These are phyloP conservation scores for Euphorbia tirucalli DNA, from an alignment of 345 rosid species.

Conservation along the genomic window DNA sequence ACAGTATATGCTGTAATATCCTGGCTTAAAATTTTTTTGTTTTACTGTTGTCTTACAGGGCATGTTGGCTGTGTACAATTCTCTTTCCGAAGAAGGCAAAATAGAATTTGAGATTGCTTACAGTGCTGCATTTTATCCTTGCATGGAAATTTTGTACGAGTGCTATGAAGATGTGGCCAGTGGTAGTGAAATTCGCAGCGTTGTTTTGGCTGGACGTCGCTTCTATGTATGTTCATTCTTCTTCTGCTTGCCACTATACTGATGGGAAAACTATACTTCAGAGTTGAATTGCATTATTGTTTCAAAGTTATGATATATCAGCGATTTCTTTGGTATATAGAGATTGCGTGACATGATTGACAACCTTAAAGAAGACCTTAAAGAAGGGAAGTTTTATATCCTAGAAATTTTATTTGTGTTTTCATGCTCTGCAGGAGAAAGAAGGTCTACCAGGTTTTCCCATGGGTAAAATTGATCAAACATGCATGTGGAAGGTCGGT, in stretches of 20 bases:
- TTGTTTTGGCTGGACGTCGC: conserved; percentile 93
- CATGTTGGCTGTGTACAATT: conserved; percentile 82
- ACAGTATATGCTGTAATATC: neutral
- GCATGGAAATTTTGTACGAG: conserved; percentile 87
- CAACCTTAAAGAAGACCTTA: too few relatives aligned
- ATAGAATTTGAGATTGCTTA: conserved; percentile 73
- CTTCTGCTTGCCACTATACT: neutral
- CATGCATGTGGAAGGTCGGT: conserved; percentile 97
- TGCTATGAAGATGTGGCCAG: conserved; percentile 87
- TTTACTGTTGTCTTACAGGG: conserved; percentile 44
- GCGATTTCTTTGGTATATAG: too few relatives aligned
- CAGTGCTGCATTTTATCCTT: conserved; percentile 79
- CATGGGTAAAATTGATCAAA: conserved; percentile 94
- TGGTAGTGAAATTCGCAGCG: conserved; percentile 81
- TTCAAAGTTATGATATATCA: too few relatives aligned
- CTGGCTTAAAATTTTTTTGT: neutral
- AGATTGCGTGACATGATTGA: too few relatives aligned
- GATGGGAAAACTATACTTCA: neutral
- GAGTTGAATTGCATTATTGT: neutral
- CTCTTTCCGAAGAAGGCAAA: conserved; percentile 70
- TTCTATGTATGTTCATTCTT: conserved; percentile 52
- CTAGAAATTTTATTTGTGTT: neutral
- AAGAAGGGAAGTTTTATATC: too few relatives aligned
- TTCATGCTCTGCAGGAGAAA: conserved; percentile 53
- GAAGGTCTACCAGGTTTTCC: conserved; percentile 94